Base-by-base conservation (phyloP, 148 eudicot genomes). In the Rhododendron simsii region DNA sequence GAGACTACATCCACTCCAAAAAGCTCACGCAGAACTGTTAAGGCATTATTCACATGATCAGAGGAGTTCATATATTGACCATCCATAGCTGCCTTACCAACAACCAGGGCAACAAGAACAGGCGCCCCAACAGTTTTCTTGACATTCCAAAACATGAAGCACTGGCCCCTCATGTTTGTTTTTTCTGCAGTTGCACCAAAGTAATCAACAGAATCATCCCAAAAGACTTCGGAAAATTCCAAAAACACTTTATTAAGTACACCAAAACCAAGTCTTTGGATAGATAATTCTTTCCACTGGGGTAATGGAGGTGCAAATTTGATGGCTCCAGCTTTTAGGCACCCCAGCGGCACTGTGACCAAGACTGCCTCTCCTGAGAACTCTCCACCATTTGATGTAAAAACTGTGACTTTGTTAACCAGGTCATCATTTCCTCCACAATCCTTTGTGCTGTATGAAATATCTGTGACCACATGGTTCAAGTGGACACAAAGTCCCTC, bases 101-200 rank as follows among this genome's bases (percentile, higher is more conserved):
- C 99, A 85, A 98, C 92, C 86, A 98, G 89, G 44, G 99, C 99
- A 88, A 98, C 96, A 50, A 98, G 95, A 87, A 98, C 98, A 87
- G 98, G 98, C 75, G 98, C 98, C 45, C 96, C 98, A 37, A 92
- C 96, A 71, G 98, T 98, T 89, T 98, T 98, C 89, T 91, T 94
- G 53, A 98, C 93, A 91, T 98, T 98, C 98, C 99, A 98, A 84
- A 98, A 98, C 99, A 95, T 98, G 89, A 98, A 98, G 91, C 99
- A 98, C 69, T 89, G 89, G 61, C 99, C 99, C 84, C 99, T 91
- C 81, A 87, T 86, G 80, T 93, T 92, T 61, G 94, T 92, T 63
- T 91, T 88, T 85, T 95, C 98, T 50, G 99, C 98, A 84, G 99
- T 98, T 80, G 98, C 99, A 89, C 99, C 99, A 91, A 98, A 98